phyloP scores from a whole-genome alignment of 371 early-diverging fungal species.

The Mucor saturninus region DNA sequence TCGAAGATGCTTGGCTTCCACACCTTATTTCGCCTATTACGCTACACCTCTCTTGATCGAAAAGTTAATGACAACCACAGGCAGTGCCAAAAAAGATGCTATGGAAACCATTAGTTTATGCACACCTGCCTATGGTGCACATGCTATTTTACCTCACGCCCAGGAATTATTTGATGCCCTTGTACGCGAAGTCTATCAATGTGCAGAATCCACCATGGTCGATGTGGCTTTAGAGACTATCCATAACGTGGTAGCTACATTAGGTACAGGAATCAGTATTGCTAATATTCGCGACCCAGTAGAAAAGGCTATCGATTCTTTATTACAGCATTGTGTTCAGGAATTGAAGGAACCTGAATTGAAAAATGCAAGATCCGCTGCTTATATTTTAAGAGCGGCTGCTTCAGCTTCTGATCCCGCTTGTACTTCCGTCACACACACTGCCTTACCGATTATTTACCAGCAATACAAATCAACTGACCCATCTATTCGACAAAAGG shows the following conservation, averaged over 20 bases:
- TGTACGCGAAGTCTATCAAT: constrained; percentile 66
- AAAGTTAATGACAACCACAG: constrained; percentile 79
- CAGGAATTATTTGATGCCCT: constrained; percentile 68
- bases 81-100: constrained; percentile 70
- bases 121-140: constrained; percentile 73
- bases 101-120: constrained; percentile 75
- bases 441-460: constrained; percentile 53
- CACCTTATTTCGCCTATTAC: constrained; percentile 73
- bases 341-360: constrained; percentile 69
- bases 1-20: constrained; percentile 68
- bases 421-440: constrained; percentile 60
- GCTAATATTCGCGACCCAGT: constrained; percentile 55
- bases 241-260: constrained; percentile 62
- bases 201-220: constrained; percentile 67
- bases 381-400: constrained; percentile 63
- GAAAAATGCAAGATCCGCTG: constrained; percentile 68
- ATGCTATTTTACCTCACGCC: constrained; percentile 62
- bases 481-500: constrained; percentile 57
- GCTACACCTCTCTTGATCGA: constrained; percentile 83
- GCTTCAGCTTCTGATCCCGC: constrained; percentile 74
- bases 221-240: constrained; percentile 61
- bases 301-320: constrained; percentile 62
- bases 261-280: constrained; percentile 59
- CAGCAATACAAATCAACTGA: constrained; percentile 49
- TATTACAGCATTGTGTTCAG: constrained; percentile 64